Evolutionary conservation across 306 rosid species (phyloP).

Genomic region (Cicer judaicum): DNA sequence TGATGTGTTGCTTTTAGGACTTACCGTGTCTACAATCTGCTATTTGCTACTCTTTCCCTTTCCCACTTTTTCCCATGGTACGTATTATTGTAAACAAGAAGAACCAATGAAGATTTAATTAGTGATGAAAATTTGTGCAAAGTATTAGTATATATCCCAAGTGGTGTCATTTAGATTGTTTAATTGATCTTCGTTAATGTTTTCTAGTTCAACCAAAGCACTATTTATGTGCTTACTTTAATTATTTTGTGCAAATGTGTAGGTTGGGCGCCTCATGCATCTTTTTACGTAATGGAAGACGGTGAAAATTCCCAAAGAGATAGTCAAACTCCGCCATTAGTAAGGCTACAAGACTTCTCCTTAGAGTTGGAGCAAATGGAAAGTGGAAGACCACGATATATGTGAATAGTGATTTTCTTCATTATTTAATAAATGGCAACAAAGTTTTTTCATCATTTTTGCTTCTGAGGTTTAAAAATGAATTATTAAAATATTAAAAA

Average conservation of each 20-base stretch:
- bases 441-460: too few species aligned
- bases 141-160: too few species aligned
- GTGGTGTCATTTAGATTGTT: too few species aligned
- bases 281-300: slow-evolving; percentile 44
- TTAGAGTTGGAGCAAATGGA: slow-evolving; percentile 38
- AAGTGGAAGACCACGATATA: slow-evolving; percentile 14
- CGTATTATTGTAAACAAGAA: not conserved
- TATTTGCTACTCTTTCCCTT: slow-evolving; percentile 62
- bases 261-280: slow-evolving; percentile 70
- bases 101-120: not conserved
- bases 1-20: slow-evolving; percentile 49
- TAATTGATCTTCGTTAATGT: too few species aligned
- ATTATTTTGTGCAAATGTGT: slow-evolving; percentile 8
- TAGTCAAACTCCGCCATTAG: slow-evolving; percentile 8
- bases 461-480: too few species aligned
- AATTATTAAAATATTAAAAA: too few species aligned
- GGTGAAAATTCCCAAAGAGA: not conserved
- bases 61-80: slow-evolving; percentile 50
- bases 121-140: too few species aligned
- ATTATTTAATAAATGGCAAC: not conserved
- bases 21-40: slow-evolving; percentile 44
- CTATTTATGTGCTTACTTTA: not conserved
- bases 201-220: too few species aligned
- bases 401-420: not conserved
- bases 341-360: not conserved